phyloP scores from a whole-genome alignment of 192 early-diverging fungal species.

The Podila epigama region DNA sequence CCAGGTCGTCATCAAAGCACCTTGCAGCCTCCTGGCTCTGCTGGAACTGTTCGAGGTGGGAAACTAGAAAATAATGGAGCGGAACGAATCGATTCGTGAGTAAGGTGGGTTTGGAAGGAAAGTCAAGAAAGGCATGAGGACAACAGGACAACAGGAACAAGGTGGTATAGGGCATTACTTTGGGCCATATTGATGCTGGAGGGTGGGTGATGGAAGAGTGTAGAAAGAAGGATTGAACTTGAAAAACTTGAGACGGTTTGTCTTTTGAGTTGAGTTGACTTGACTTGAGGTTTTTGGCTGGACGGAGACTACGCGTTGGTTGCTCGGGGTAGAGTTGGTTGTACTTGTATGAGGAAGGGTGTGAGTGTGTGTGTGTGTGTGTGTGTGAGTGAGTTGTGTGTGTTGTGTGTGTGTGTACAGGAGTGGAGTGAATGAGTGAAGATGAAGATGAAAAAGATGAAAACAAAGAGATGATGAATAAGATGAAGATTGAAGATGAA shows the following conservation, averaged over 20 bases:
- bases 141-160: background rate
- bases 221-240: background rate
- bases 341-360: background rate
- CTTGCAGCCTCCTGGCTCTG: conserved; percentile 58
- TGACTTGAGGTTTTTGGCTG: no score
- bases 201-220: background rate
- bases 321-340: no score
- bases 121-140: background rate
- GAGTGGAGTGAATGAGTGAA: background rate
- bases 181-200: conserved; percentile 10
- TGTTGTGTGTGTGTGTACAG: background rate
- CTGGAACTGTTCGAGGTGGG: conserved; percentile 54
- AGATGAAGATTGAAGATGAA: background rate
- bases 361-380: background rate
- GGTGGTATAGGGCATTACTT: background rate
- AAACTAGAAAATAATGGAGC: conserved; percentile 1
- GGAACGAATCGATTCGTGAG: background rate
- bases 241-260: no score
- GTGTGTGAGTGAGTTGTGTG: background rate
- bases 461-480: background rate
- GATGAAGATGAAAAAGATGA: background rate
- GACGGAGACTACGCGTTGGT: no score
- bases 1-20: conserved; percentile 64
- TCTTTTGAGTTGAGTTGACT: background rate
- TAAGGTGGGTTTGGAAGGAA: background rate